phyloP scores from a whole-genome alignment of 2,329 filamentous ascomycete species.

The Aspergillus pseudonomiae region DNA sequence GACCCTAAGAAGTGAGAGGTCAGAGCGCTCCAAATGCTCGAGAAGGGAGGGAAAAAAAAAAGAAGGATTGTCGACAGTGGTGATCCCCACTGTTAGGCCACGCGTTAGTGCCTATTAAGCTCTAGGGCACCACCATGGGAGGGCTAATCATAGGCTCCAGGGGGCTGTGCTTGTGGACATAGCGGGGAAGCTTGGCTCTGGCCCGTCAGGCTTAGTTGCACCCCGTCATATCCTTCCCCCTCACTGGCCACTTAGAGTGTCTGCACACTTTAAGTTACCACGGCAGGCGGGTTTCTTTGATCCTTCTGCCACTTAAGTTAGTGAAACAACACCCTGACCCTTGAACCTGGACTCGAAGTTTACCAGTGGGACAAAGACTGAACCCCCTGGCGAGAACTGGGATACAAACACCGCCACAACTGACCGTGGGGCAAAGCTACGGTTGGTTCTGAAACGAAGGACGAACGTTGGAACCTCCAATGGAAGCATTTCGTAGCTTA shows the following conservation, averaged over 20 bases:
- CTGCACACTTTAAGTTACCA: not conserved
- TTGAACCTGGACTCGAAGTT: not conserved
- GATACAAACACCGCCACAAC: not conserved
- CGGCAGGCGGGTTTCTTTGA: not conserved
- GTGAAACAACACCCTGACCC: not conserved
- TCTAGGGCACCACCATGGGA: not conserved
- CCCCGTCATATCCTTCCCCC: not conserved
- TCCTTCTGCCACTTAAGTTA: no score
- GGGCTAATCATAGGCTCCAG: slow-evolving; percentile 1
- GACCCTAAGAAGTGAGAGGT: not conserved
- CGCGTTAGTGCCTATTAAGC: slow-evolving; percentile 13
- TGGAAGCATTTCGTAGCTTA: slow-evolving; percentile 7
- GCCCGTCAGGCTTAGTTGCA: not conserved
- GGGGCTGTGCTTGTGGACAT: slow-evolving; percentile 9
- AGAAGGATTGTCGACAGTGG: not conserved
- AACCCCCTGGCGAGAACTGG: not conserved
- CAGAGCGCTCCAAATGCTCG: not conserved
- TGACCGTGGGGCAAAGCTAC: not conserved
- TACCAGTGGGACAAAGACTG: not conserved
- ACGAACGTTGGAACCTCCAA: not conserved
- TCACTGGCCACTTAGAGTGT: not conserved
- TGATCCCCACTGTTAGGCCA: slow-evolving; percentile 14
- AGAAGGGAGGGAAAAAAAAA: not conserved
- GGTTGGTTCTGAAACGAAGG: not conserved
- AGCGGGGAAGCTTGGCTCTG: slow-evolving; percentile 20